Evolutionary conservation across 805 yeast genomes (phyloP).

Genomic region (Schwanniomyces pseudopolymorphus): DNA sequence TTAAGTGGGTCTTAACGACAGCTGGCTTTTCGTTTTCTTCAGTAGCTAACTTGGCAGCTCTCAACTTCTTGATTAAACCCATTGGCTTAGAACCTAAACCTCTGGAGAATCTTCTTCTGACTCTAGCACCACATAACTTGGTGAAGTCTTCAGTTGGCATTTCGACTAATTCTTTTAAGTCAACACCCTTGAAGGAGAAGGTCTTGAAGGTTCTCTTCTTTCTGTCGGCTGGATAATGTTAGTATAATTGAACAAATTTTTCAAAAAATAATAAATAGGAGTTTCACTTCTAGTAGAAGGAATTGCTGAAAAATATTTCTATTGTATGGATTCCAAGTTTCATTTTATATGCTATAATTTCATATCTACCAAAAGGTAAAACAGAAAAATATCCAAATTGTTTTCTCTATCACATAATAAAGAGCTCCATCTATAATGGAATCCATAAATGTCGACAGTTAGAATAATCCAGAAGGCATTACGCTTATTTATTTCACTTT

Average conservation of each 20-base stretch:
- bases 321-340: neutral
- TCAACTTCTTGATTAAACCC: conserved; percentile 95
- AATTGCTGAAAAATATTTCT: neutral
- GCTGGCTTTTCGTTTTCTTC: conserved; percentile 96
- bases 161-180: conserved; percentile 88
- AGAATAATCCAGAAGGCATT: neutral
- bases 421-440: neutral
- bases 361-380: too few species aligned
- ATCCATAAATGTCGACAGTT: neutral
- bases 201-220: conserved; percentile 93
- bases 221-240: conserved; percentile 47
- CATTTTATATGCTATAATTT: neutral
- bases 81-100: conserved; percentile 94
- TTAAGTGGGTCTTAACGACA: conserved; percentile 97
- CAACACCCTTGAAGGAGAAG: conserved; percentile 99
- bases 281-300: neutral
- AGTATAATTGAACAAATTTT: conserved; percentile 9
- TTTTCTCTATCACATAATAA: neutral
- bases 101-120: conserved; percentile 99
- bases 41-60: conserved; percentile 93
- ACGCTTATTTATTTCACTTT: neutral
- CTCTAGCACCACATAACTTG: conserved; percentile 96
- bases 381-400: too few species aligned
- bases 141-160: conserved; percentile 95
- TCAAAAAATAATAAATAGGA: neutral